A percentile compares a stretch with the other conserved stretches of the same genome.
Evolutionary conservation across 2,329 filamentous ascomycete genomes (phyloP).

Genomic region (Colletotrichum trifolii): DNA sequence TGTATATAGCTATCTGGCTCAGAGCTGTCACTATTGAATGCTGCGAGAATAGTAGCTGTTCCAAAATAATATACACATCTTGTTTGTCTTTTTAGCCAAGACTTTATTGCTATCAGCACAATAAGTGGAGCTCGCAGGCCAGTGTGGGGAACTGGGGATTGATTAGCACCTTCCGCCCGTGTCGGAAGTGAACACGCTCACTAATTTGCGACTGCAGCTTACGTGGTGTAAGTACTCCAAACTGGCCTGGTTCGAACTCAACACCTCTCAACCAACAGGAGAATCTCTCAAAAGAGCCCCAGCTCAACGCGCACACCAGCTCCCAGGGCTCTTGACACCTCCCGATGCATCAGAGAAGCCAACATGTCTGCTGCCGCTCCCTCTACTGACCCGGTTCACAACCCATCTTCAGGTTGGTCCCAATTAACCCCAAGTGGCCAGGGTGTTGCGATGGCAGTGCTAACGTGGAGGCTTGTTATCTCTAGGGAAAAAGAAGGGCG

Average conservation of each 20-base stretch:
- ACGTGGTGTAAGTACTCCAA: slow-evolving; percentile 35
- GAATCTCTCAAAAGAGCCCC: slow-evolving; percentile 9
- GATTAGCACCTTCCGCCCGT: slow-evolving; percentile 32
- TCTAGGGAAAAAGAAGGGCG: slow-evolving; percentile 66
- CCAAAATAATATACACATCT: neutral
- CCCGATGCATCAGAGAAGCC: slow-evolving; percentile 35
- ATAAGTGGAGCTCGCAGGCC: slow-evolving; percentile 20
- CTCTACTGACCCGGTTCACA: slow-evolving; percentile 41
- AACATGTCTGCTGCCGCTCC: slow-evolving; percentile 45
- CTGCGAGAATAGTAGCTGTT: neutral
- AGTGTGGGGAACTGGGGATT: slow-evolving; percentile 35
- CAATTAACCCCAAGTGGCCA: slow-evolving; percentile 10
- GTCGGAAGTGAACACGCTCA: slow-evolving; percentile 37
- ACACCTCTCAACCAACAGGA: slow-evolving; percentile 27
- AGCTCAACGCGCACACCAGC: slow-evolving; percentile 24
- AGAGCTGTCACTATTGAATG: too few species aligned
- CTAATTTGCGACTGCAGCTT: slow-evolving; percentile 36
- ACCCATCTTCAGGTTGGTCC: slow-evolving; percentile 43
- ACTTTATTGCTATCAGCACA: slow-evolving; percentile 20
- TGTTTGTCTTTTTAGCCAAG: too few species aligned
- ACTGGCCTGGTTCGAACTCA: slow-evolving; percentile 22
- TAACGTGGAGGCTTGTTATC: slow-evolving; percentile 3
- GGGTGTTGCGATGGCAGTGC: slow-evolving; percentile 13
- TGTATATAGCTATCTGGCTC: neutral
- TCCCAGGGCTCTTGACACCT: slow-evolving; percentile 33